These are phyloP conservation scores for Fremontodendron californicum DNA, from an alignment of 345 rosid species.

Conservation along the genomic window DNA sequence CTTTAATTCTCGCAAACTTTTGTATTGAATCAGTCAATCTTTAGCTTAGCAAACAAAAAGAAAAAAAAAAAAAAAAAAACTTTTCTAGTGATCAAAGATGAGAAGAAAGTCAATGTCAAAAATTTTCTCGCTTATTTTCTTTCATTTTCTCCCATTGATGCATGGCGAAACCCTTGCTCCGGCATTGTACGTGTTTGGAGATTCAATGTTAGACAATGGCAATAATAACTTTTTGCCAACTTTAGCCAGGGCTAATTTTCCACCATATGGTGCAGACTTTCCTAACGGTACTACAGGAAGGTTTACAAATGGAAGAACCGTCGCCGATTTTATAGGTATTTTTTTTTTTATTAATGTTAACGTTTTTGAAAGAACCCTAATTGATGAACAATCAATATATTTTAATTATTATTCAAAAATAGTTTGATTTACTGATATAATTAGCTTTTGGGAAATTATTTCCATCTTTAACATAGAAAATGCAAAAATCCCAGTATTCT, in stretches of 20 bases:
- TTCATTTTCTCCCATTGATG: neutral
- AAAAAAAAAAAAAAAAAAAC: too few relatives aligned
- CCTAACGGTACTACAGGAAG: conserved; percentile 34
- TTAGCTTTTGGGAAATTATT: too few relatives aligned
- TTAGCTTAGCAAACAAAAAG: too few relatives aligned
- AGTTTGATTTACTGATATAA: too few relatives aligned
- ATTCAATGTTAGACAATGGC: conserved; percentile 42
- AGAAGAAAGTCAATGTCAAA: neutral
- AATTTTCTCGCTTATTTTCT: neutral
- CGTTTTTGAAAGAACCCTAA: too few relatives aligned
- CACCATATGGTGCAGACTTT: conserved; percentile 39
- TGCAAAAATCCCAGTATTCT: too few relatives aligned
- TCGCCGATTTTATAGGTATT: conserved; percentile 36
- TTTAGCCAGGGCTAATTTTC: conserved; percentile 29
- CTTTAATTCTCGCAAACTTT: too few relatives aligned
- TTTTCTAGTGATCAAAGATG: neutral
- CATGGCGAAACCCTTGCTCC: conserved; percentile 13
- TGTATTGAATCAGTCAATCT: too few relatives aligned
- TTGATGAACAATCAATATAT: too few relatives aligned
- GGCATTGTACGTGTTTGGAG: conserved; percentile 43
- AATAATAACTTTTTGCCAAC: conserved; percentile 43
- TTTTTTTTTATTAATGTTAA: too few relatives aligned
- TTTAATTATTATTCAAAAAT: too few relatives aligned
- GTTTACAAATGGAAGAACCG: conserved; percentile 43
- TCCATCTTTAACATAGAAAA: too few relatives aligned